These are phyloP conservation scores for Phaseolus lunatus DNA, from an alignment of 306 rosid species.

Conservation along the genomic window DNA sequence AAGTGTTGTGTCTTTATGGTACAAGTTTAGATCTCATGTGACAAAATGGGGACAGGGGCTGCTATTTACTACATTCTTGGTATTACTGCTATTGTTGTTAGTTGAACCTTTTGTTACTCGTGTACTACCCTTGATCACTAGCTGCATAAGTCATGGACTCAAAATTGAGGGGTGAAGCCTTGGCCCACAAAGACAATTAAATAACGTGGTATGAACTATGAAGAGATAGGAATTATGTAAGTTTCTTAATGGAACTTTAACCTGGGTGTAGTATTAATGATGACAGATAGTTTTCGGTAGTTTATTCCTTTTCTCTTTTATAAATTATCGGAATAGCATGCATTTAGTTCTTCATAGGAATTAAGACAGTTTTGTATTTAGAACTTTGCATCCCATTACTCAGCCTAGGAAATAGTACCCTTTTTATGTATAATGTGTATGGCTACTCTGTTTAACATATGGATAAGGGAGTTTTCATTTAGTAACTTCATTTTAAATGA, in stretches of 20 bases:
- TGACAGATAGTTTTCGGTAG: constrained; percentile 2
- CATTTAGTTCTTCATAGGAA: neutral
- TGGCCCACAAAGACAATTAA: neutral
- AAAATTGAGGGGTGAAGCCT: too few relatives aligned
- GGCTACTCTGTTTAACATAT: neutral
- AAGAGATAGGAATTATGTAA: constrained; percentile 16
- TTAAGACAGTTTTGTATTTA: neutral
- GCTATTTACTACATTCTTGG: neutral
- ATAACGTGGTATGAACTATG: neutral
- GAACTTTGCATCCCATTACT: neutral
- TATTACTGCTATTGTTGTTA: constrained; percentile 1
- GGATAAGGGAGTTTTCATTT: neutral
- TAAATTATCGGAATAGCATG: neutral
- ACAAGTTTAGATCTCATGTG: constrained; percentile 12
- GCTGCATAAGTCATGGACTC: too few relatives aligned
- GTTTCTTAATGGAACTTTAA: neutral
- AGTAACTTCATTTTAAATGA: neutral
- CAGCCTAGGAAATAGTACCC: neutral
- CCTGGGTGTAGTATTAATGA: neutral
- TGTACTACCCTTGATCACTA: too few relatives aligned
- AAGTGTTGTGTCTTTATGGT: constrained; percentile 16
- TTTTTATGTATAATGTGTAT: neutral
- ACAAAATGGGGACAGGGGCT: neutral
- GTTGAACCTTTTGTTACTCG: neutral
- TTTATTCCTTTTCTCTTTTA: constrained; percentile 17